phyloP scores from a whole-genome alignment of 768 basidiomycete species.

The Boletus bicolor region DNA sequence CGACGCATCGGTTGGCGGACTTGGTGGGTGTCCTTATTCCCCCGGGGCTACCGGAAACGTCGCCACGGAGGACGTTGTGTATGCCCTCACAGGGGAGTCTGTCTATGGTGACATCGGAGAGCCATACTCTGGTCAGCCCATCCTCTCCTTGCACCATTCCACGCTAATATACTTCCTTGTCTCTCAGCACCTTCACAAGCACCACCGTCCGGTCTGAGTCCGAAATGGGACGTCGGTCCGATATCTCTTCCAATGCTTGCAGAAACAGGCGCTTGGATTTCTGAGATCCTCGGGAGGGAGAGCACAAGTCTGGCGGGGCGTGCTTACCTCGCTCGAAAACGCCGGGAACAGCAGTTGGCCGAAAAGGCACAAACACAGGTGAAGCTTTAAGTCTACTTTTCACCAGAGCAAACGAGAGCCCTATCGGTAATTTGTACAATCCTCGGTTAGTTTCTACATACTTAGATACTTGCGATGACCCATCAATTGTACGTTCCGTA shows the following conservation, averaged over 20 bases:
- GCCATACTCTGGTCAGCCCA: slow-evolving; percentile 18
- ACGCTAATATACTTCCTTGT: not conserved
- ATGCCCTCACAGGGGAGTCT: slow-evolving; percentile 67
- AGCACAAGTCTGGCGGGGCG: slow-evolving; percentile 76
- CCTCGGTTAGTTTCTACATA: too few relatives aligned
- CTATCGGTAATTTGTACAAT: too few relatives aligned
- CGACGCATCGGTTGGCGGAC: slow-evolving; percentile 81
- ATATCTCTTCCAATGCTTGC: slow-evolving; percentile 65
- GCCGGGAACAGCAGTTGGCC: slow-evolving; percentile 31
- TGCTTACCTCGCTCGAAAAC: slow-evolving; percentile 57
- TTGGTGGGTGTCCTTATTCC: slow-evolving; percentile 95
- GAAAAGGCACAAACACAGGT: slow-evolving; percentile 11
- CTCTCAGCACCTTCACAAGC: not conserved
- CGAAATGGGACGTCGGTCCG: slow-evolving; percentile 36
- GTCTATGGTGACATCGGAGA: slow-evolving; percentile 49
- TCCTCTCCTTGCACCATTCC: not conserved
- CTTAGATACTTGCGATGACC: too few relatives aligned
- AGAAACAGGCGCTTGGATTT: slow-evolving; percentile 83
- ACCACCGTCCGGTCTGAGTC: not conserved
- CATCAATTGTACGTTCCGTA: too few relatives aligned
- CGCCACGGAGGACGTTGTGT: slow-evolving; percentile 88
- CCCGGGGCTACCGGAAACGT: slow-evolving; percentile 96
- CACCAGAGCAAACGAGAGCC: too few relatives aligned
- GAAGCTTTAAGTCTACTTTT: slow-evolving; percentile 4
- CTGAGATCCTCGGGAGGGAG: slow-evolving; percentile 56